Conservation (phyloP, 2,329 filamentous ascomycete species). For the Ambrosiella cleistominuta region DNA sequence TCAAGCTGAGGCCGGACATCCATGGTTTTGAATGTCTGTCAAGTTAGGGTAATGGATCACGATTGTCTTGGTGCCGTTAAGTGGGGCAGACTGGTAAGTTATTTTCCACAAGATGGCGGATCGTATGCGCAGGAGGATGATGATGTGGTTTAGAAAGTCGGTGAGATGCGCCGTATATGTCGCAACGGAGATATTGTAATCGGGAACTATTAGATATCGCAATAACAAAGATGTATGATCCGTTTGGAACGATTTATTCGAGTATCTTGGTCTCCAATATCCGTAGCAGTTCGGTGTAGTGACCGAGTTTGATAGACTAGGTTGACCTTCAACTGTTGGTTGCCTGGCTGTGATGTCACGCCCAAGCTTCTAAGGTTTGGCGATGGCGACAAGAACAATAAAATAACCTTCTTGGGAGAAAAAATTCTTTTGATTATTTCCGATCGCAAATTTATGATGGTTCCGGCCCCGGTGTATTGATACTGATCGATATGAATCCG, state of each 20-base stretch:
- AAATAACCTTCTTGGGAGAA: background rate
- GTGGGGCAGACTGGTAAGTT: background rate
- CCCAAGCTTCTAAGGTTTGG: background rate
- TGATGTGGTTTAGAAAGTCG: background rate
- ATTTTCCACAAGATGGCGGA: background rate
- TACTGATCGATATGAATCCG: background rate
- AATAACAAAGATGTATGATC: too few species aligned
- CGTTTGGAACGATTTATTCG: too few species aligned
- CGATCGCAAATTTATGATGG: too few species aligned
- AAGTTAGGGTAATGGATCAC: too few species aligned
- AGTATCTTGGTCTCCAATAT: too few species aligned
- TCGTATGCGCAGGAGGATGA: background rate
- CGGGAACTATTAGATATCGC: too few species aligned
- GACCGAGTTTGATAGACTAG: background rate
- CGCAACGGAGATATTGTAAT: background rate
- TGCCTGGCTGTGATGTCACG: background rate
- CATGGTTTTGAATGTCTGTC: conserved; percentile 35
- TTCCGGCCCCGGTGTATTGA: too few species aligned
- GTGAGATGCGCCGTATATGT: background rate
- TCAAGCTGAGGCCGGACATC: conserved; percentile 80
- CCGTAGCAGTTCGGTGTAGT: too few species aligned
- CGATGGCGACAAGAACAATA: background rate
- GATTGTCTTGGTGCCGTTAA: too few species aligned
- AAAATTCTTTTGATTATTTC: too few species aligned
- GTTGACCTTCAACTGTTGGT: background rate